These are phyloP conservation scores for Zygosaccharomyces pseudobailii DNA, from an alignment of 1,139 yeast species.

Conservation along the genomic window DNA sequence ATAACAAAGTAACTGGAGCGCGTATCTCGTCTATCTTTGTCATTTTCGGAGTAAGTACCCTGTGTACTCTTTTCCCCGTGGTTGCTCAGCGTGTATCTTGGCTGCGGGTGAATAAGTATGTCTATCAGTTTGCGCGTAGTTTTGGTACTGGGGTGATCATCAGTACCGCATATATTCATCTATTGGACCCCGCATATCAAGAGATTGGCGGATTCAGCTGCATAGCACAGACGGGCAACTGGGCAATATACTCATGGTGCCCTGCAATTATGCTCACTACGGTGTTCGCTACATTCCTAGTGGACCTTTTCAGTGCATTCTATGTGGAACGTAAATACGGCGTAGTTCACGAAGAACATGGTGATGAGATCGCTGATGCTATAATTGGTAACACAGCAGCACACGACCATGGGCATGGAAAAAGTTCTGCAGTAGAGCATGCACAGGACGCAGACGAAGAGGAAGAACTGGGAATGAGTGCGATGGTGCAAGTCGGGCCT, in stretches of 20 bases:
- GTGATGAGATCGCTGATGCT: conserved; percentile 12
- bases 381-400: conserved; percentile 3
- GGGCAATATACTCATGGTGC: conserved; percentile 31
- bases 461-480: neutral
- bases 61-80: conserved; percentile 44
- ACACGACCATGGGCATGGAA: neutral
- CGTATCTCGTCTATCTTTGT: conserved; percentile 72
- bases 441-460: conserved; percentile 35
- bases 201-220: conserved; percentile 40
- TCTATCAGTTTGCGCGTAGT: conserved; percentile 60
- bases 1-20: conserved; percentile 51
- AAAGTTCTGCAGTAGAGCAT: conserved; percentile 35
- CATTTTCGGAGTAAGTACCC: conserved; percentile 50
- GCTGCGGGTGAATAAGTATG: conserved; percentile 47
- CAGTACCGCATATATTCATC: conserved; percentile 77
- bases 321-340: conserved; percentile 32
- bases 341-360: conserved; percentile 4
- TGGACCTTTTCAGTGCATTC: conserved; percentile 28
- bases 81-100: conserved; percentile 35
- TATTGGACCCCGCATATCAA: conserved; percentile 64
- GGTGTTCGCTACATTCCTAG: conserved; percentile 25
- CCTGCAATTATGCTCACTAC: conserved; percentile 31
- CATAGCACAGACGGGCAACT: conserved; percentile 39
- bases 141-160: conserved; percentile 85
- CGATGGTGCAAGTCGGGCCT: neutral